phyloP scores from a whole-genome alignment of 2,329 filamentous ascomycete genomes.

The Diplodia mutila region DNA sequence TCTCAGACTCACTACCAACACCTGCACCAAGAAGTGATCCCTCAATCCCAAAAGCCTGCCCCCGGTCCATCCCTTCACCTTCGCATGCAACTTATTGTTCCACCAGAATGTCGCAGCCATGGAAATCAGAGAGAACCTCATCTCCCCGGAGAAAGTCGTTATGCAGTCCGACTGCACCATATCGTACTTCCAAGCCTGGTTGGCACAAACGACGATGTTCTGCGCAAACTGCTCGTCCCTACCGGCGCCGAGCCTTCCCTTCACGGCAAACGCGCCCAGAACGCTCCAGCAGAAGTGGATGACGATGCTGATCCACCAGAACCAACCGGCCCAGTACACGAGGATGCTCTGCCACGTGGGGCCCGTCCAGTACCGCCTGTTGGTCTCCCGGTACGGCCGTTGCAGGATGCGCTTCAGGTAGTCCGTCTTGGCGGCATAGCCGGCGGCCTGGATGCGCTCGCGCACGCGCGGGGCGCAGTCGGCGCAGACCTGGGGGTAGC shows the following conservation, averaged over 20 bases:
- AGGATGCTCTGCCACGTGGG: constrained; percentile 50
- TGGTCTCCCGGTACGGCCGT: constrained; percentile 44
- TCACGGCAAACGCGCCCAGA: constrained; percentile 32
- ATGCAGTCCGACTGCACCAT: constrained; percentile 37
- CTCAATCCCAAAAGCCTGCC: constrained; percentile 59
- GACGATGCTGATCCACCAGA: constrained; percentile 46
- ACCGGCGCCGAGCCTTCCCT: constrained; percentile 24
- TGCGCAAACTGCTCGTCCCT: constrained; percentile 15
- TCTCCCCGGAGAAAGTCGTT: constrained; percentile 30
- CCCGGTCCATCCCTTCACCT: constrained; percentile 59
- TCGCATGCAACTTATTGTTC: constrained; percentile 69
- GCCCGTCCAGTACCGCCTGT: constrained; percentile 35
- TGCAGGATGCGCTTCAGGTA: constrained; percentile 76
- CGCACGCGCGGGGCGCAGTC: constrained; percentile 77
- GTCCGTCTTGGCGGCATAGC: constrained; percentile 84
- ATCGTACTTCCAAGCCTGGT: constrained; percentile 31
- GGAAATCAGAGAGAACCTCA: constrained; percentile 48
- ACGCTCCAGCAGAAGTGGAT: constrained; percentile 43
- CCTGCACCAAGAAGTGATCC: constrained; percentile 69
- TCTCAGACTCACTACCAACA: constrained; percentile 61
- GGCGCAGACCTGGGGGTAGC: constrained; percentile 87
- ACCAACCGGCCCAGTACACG: constrained; percentile 47
- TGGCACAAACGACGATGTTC: constrained; percentile 30
- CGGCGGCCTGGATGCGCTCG: constrained; percentile 68
- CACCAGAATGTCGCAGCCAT: constrained; percentile 64